Percentiles rank a stretch among this genome's conserved stretches.
Conservation (phyloP, 331 rosid genomes). For the Quercus phellos region DNA sequence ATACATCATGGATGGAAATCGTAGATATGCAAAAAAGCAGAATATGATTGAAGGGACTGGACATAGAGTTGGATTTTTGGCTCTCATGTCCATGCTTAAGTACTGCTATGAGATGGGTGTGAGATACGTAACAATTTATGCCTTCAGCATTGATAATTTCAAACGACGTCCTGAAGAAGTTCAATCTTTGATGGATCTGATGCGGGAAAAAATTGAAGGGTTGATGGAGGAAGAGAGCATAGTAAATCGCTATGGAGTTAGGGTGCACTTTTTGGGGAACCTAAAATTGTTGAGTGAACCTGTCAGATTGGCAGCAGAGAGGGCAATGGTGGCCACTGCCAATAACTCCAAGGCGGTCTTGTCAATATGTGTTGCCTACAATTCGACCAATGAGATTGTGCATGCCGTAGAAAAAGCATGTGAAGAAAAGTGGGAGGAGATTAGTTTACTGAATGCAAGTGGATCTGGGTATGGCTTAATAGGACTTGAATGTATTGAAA, state of each 20-base stretch:
- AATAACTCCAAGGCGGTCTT: conserved; percentile 34
- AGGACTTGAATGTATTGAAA: conserved; percentile 9
- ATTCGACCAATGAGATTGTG: conserved; percentile 46
- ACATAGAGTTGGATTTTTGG: conserved; percentile 34
- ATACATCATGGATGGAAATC: conserved; percentile 64
- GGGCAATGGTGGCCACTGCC: conserved; percentile 43
- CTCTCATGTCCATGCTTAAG: conserved; percentile 35
- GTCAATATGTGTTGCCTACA: conserved; percentile 46
- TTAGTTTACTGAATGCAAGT: conserved; percentile 14
- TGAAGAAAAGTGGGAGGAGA: conserved; percentile 34
- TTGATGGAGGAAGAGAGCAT: conserved; percentile 32
- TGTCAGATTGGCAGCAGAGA: conserved; percentile 46
- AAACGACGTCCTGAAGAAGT: conserved; percentile 40
- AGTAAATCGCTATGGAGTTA: conserved; percentile 29
- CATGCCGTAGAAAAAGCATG: conserved; percentile 44
- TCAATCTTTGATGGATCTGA: conserved; percentile 42
- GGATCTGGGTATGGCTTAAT: conserved; percentile 21
- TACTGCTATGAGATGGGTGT: conserved; percentile 53
- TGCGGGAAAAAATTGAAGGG: conserved; percentile 46
- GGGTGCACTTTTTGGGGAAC: conserved; percentile 46
- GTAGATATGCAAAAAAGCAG: conserved; percentile 40
- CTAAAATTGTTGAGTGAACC: conserved; percentile 39
- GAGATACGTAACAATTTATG: conserved; percentile 38
- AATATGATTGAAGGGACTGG: conserved; percentile 24
- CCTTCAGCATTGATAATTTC: conserved; percentile 63